Percentiles rank a stretch among this genome's conserved stretches.
These are phyloP conservation scores for Entonaema liquescens DNA, from an alignment of 495 filamentous ascomycete species.

Conservation along the genomic window DNA sequence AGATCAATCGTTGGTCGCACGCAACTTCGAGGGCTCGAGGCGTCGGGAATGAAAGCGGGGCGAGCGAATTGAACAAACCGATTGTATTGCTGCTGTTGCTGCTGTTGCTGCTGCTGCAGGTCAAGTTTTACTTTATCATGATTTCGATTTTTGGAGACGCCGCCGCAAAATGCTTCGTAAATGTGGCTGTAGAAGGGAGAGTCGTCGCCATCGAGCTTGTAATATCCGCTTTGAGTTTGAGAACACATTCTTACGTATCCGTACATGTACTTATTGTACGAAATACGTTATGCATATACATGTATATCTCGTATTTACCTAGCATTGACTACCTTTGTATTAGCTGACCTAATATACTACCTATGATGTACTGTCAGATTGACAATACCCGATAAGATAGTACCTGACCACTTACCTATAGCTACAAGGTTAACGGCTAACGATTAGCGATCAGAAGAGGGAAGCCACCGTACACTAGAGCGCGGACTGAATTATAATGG, in stretches of 20 bases:
- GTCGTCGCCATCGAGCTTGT: constrained; percentile 28
- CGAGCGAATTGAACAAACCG: constrained; percentile 21
- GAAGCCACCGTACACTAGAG: constrained; percentile 14
- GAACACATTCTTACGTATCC: constrained; percentile 40
- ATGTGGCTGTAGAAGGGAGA: constrained; percentile 40
- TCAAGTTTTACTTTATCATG: constrained; percentile 35
- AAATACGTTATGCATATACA: constrained; percentile 2
- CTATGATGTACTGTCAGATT: constrained; percentile 17
- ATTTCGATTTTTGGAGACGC: constrained; percentile 20
- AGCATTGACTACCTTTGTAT: constrained; percentile 2
- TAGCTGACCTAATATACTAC: not conserved
- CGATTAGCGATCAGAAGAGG: not conserved
- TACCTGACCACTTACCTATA: constrained; percentile 4
- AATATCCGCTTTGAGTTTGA: constrained; percentile 28
- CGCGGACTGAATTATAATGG: constrained; percentile 23
- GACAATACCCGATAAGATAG: constrained; percentile 8
- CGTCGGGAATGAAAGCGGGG: constrained; percentile 37
- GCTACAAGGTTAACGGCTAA: constrained; percentile 8
- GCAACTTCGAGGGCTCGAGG: constrained; percentile 31
- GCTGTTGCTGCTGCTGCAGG: constrained; percentile 13
- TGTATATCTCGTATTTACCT: constrained; percentile 7
- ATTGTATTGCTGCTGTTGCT: constrained; percentile 17
- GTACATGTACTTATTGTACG: constrained; percentile 10
- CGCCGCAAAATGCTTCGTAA: constrained; percentile 35
- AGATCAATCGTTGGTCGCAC: constrained; percentile 32